Percentiles rank a stretch among this genome's conserved stretches.
These are phyloP conservation scores for Mycocentrospora acerina DNA, from an alignment of 2,329 filamentous ascomycete species.

Conservation along the genomic window DNA sequence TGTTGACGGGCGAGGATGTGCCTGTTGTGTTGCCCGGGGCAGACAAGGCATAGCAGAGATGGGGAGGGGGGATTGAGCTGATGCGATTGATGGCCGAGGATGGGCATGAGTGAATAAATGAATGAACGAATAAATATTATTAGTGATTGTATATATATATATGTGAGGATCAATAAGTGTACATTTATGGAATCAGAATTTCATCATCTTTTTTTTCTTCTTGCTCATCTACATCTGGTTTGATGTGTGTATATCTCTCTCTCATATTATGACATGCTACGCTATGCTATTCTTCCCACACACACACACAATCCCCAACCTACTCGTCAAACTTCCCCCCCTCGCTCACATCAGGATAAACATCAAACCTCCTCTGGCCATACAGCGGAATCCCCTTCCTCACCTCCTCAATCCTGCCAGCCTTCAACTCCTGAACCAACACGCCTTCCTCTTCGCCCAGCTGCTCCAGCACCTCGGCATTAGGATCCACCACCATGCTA, in stretches of 20 bases:
- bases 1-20: slow-evolving; percentile 12
- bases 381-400: slow-evolving; percentile 77
- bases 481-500: slow-evolving; percentile 83
- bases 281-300: too few species aligned
- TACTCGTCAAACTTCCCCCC: slow-evolving; percentile 51
- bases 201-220: too few species aligned
- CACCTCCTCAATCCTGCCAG: slow-evolving; percentile 44
- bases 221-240: too few species aligned
- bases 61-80: too few species aligned
- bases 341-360: slow-evolving; percentile 86
- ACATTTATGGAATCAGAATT: too few species aligned
- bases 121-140: too few species aligned
- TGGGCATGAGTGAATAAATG: too few species aligned
- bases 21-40: slow-evolving; percentile 1
- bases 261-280: too few species aligned
- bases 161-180: too few species aligned
- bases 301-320: not conserved
- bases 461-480: slow-evolving; percentile 78
- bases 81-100: too few species aligned
- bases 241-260: too few species aligned
- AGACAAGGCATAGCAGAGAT: not conserved
- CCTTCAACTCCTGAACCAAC: slow-evolving; percentile 61
- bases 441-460: slow-evolving; percentile 77
- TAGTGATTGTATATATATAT: too few species aligned
- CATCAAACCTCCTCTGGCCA: slow-evolving; percentile 85